These are phyloP conservation scores for Populus hybrid DNA, from an alignment of 441 rosid species.

Conservation along the genomic window DNA sequence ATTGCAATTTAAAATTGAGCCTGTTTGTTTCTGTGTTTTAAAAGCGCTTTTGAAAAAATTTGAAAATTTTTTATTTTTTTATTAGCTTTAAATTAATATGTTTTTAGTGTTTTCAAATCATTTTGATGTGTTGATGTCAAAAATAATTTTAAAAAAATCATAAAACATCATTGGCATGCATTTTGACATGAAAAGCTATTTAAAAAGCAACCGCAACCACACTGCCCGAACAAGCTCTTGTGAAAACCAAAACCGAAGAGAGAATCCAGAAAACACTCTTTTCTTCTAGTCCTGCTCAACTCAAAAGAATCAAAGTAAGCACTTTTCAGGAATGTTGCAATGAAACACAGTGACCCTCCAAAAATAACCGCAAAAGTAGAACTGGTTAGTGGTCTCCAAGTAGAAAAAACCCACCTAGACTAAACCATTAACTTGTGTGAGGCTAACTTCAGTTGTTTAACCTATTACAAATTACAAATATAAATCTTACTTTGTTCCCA, in stretches of 20 bases:
- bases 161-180: too few relatives aligned
- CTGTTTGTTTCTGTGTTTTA: too few relatives aligned
- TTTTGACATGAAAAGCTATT: too few relatives aligned
- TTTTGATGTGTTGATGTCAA: too few relatives aligned
- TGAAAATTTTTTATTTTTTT: too few relatives aligned
- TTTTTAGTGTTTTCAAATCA: too few relatives aligned
- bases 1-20: background rate
- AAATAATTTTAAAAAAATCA: too few relatives aligned
- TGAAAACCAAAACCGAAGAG: background rate
- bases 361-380: background rate
- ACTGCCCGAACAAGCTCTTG: too few relatives aligned
- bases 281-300: background rate
- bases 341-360: conserved; percentile 1
- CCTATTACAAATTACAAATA: background rate
- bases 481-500: background rate
- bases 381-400: conserved; percentile 8
- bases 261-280: background rate
- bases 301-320: background rate
- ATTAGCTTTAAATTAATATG: too few relatives aligned
- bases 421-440: background rate
- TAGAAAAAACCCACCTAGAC: background rate
- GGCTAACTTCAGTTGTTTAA: background rate
- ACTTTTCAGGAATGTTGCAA: background rate
- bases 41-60: too few relatives aligned
- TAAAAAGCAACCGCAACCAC: too few relatives aligned